Base-by-base conservation (phyloP, 1,284 basidiomycete species). In the Omphalotus olearius region DNA sequence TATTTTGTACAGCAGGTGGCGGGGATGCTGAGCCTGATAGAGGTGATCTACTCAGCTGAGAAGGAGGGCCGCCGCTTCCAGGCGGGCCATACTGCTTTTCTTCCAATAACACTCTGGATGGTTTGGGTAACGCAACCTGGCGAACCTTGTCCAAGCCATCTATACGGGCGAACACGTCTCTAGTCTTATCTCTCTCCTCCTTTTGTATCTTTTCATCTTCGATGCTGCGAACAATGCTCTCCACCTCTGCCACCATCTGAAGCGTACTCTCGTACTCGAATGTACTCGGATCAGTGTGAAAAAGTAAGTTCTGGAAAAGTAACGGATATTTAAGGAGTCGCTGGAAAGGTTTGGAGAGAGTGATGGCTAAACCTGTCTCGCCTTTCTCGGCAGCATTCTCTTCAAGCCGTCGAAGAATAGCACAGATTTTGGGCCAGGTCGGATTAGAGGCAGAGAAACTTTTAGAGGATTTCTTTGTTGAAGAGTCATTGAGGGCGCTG, bases 171-270 rank as follows among this genome's bases (percentile, higher is more conserved):
- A 97, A 91, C 0, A 91, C 88, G 68, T 99, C 96, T 13, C 94
- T 78, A 3, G 93, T 94, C 74, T 87, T 89, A 69, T 98, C 93
- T 30, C 96, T 80, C 66, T 97, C 94, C 67, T 98, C 96, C 67
- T 91, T 91, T 64, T 90, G 88, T 47, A 93, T 90, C 78, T 98
- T 98, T 70, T 98, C 93, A 64, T 98, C 94, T 69, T 99, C 96
- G 54, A 99, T 98, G 52, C 88, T 91, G 45, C 95, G 81, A 39
- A 99, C 94, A 59, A 98, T 95, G 11, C 81, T 83, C 71, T 99
- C 95, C 13, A 99, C 92, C 66, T 98, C 94, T 20, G 94, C 92
- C 0, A 98, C 94, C 92, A 98, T 96, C 63, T 88, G 86, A 38
- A 98, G 74, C 3, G 94, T 97, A 61, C 88, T 91, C 65, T 99